Base-by-base conservation (phyloP, 257 asterid species). In the Pogostemon cablin region DNA sequence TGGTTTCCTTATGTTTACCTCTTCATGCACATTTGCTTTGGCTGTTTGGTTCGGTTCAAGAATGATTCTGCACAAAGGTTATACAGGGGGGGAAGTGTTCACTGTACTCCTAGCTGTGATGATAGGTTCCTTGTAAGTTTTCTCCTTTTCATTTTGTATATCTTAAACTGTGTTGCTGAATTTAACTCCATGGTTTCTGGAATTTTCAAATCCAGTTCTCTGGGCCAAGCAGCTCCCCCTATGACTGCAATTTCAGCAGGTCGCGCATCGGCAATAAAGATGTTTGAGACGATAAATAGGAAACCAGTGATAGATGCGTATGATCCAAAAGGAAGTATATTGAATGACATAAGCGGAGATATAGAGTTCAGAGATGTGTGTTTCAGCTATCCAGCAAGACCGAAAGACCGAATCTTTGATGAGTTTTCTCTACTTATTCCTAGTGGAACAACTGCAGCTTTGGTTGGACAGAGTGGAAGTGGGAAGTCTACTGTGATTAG, bases 381-480 rank as follows among this genome's bases (percentile, higher is more conserved):
- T 65, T 86, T 86, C 65, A 79, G 83, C 72, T 86, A 86, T 76
- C 91, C 88, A 1, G 47, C 88, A 6, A 75, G 88, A 38, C 80
- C 88, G 60, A 42, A 72, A 10, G 82, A 83, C 39, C 77, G 12
- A 35, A 72, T 86, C 7, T 72, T 86, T 15, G 40, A 58, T 4
- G 81, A 73, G 5, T 67, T 86, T 63, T 81, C 86, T 15, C 25
- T 86, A 3, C 69, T 11, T 9, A 75, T 86, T 48, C 80, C 81
- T 4, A 76, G 81, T 9, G 86, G 86, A 37, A 83, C 68, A 2
- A 76, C 81, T 25, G 62, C 76, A 15, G 92, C 85, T 25, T 78
- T 84, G 82, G 89, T 82, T 61, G 92, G 92, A 20, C 85, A 84
- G 69, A 86, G 92, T 60, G 92, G 89, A 17, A 86, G 92, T 48